A percentile compares a stretch with the other conserved stretches of the same genome.
phyloP scores from a whole-genome alignment of 345 rosid species.

The Gossypium herbaceum region DNA sequence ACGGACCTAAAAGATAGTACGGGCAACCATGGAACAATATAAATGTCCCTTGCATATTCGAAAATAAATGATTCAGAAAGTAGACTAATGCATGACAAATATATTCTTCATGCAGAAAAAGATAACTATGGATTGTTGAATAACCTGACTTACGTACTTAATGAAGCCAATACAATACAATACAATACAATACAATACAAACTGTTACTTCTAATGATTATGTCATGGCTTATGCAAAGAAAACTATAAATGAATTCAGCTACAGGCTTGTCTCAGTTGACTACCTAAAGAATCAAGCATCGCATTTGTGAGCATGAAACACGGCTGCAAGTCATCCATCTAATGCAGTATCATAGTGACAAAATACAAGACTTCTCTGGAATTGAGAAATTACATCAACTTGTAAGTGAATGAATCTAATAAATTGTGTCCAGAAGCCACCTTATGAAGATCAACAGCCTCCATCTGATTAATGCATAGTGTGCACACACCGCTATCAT shows the following conservation, averaged over 20 bases:
- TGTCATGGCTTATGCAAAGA: not conserved
- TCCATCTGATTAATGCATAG: constrained; percentile 58
- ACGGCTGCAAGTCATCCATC: not conserved
- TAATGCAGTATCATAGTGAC: not conserved
- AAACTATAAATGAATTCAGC: not conserved
- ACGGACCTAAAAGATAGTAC: constrained; percentile 43
- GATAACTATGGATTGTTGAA: no score
- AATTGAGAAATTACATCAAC: not conserved
- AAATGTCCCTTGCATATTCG: not conserved
- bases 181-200: not conserved
- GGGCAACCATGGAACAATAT: not conserved
- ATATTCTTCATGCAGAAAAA: no score
- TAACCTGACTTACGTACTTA: not conserved
- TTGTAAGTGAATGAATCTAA: constrained; percentile 3
- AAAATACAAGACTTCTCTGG: not conserved
- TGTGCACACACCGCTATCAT: constrained; percentile 73
- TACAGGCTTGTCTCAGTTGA: not conserved
- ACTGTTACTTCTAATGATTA: not conserved
- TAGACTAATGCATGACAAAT: not conserved
- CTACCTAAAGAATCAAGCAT: not conserved
- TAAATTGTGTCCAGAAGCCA: constrained; percentile 25
- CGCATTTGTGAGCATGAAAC: not conserved
- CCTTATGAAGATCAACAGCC: constrained; percentile 72
- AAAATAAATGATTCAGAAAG: not conserved
- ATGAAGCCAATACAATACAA: not conserved